A percentile compares a stretch with the other conserved stretches of the same genome.
Conservation (phyloP, 2,329 filamentous ascomycete species). For the Penicillium sp. region DNA sequence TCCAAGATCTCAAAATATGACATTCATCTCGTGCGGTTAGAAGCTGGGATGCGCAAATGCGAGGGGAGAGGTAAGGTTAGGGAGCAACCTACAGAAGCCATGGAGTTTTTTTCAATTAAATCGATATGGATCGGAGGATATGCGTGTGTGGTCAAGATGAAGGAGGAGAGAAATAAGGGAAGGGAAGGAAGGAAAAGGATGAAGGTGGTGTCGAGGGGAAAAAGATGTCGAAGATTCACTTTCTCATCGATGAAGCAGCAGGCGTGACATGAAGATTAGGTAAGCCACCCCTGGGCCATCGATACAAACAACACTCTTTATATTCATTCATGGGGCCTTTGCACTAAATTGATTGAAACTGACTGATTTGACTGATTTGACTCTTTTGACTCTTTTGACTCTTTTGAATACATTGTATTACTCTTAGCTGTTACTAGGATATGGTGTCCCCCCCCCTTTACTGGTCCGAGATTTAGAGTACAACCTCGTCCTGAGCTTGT, state of each 20-base stretch:
- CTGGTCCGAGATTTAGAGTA: neutral
- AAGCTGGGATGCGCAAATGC: conserved; percentile 20
- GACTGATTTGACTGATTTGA: too few relatives aligned
- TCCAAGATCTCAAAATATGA: neutral
- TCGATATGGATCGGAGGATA: neutral
- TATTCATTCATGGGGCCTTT: neutral
- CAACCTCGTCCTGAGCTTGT: neutral
- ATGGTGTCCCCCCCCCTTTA: too few relatives aligned
- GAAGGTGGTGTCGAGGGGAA: conserved; percentile 17
- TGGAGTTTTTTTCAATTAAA: conserved; percentile 27
- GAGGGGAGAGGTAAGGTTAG: conserved; percentile 16
- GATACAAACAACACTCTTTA: neutral
- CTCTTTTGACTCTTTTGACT: too few relatives aligned
- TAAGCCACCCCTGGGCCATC: conserved; percentile 22
- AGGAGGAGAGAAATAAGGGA: conserved; percentile 14
- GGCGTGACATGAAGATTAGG: conserved; percentile 23
- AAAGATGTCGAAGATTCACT: conserved; percentile 23
- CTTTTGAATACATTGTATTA: neutral
- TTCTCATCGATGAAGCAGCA: conserved; percentile 24
- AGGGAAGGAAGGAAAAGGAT: conserved; percentile 8
- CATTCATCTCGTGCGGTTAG: conserved; percentile 8
- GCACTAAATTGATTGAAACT: neutral
- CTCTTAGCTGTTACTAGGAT: neutral
- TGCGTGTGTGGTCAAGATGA: neutral
- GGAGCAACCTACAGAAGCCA: conserved; percentile 50